These are phyloP conservation scores for Pilaira anomala DNA, from an alignment of 192 early-diverging fungal species.

Conservation along the genomic window DNA sequence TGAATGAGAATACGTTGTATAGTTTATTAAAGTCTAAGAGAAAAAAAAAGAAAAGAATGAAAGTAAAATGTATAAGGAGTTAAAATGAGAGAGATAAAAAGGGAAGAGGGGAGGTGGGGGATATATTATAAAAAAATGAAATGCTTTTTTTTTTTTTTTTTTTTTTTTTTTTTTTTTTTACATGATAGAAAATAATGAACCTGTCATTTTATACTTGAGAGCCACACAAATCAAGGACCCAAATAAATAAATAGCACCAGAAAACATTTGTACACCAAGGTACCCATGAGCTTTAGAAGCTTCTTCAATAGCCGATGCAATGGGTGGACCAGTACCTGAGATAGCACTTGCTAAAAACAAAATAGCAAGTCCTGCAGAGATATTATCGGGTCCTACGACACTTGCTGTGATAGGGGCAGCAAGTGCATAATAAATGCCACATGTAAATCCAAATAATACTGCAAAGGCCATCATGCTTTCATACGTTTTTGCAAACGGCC, in stretches of 20 bases:
- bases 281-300: constrained; percentile 10
- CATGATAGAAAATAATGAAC: constrained; percentile 12
- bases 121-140: constrained; percentile 1
- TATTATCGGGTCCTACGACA: constrained; percentile 26
- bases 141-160: background rate
- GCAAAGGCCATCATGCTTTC: constrained; percentile 30
- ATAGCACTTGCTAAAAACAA: constrained; percentile 19
- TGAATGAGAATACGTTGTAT: too few species aligned
- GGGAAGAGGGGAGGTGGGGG: too few species aligned
- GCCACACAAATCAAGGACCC: constrained; percentile 20
- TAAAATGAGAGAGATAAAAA: too few species aligned
- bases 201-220: constrained; percentile 27
- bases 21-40: too few species aligned
- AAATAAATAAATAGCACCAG: constrained; percentile 19
- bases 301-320: constrained; percentile 26
- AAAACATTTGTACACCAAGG: constrained; percentile 35
- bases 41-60: too few species aligned
- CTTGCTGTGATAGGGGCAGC: constrained; percentile 34
- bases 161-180: constrained; percentile 9
- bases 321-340: constrained; percentile 22
- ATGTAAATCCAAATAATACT: constrained; percentile 28
- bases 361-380: constrained; percentile 23
- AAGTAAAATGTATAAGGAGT: too few species aligned
- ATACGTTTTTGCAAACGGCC: constrained; percentile 28
- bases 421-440: constrained; percentile 31